Percentiles rank a stretch among this genome's conserved stretches.
Evolutionary conservation across 148 eudicot species (phyloP).

Genomic region (Chenopodium formosanum): DNA sequence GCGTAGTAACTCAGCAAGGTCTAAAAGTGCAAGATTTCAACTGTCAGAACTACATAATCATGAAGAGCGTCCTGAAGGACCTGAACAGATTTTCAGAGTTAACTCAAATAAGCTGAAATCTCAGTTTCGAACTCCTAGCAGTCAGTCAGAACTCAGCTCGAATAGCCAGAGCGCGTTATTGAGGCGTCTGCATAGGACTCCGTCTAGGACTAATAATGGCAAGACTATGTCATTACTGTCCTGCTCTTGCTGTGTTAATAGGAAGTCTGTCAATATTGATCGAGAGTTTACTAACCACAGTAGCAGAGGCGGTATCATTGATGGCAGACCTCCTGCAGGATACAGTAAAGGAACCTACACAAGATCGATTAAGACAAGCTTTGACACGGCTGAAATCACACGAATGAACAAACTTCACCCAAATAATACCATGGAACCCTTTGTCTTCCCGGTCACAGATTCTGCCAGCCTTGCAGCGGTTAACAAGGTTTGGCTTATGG

Average conservation of each 20-base stretch:
- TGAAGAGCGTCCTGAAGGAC: neutral
- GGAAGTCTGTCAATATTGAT: constrained; percentile 45
- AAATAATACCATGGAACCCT: constrained; percentile 6
- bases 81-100: neutral
- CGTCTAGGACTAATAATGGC: constrained; percentile 17
- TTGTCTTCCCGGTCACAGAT: constrained; percentile 1
- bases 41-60: neutral
- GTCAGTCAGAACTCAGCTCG: constrained; percentile 57
- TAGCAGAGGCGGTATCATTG: neutral
- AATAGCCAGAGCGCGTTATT: constrained; percentile 61
- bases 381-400: constrained; percentile 22
- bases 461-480: neutral
- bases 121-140: constrained; percentile 50
- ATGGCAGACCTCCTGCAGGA: neutral
- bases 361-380: constrained; percentile 19
- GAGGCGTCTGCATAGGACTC: constrained; percentile 21
- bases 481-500: neutral
- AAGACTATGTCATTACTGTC: constrained; percentile 35
- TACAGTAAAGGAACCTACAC: neutral
- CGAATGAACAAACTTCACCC: constrained; percentile 19
- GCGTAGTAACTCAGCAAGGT: constrained; percentile 17
- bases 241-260: constrained; percentile 48
- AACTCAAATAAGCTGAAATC: neutral
- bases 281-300: constrained; percentile 7
- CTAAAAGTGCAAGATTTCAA: constrained; percentile 7